Conservation (phyloP, 164 flowering plant genomes). For the Nymphaea colorata region DNA sequence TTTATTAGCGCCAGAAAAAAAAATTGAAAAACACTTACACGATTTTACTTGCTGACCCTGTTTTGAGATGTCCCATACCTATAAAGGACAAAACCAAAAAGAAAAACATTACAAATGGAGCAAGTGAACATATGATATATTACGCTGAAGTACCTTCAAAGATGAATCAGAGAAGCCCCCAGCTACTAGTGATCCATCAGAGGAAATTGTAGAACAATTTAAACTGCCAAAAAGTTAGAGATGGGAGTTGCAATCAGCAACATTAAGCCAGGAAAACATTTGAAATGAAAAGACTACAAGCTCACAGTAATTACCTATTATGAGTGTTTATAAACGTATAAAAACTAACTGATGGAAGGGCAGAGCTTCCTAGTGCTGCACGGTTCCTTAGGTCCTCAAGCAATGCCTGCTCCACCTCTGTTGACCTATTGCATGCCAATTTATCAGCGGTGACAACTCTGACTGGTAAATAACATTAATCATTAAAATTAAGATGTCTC, state of each 20-base stretch:
- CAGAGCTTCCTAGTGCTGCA: slow-evolving; percentile 69
- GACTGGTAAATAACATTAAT: too few species aligned
- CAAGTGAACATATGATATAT: not conserved
- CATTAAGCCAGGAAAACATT: not conserved
- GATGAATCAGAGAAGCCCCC: slow-evolving; percentile 99
- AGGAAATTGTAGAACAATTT: slow-evolving; percentile 85
- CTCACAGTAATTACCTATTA: slow-evolving; percentile 41
- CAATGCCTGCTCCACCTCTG: slow-evolving; percentile 72
- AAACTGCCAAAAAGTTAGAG: slow-evolving; percentile 30
- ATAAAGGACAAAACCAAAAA: slow-evolving; percentile 2
- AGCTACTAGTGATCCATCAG: slow-evolving; percentile 94
- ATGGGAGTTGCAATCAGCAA: slow-evolving; percentile 6
- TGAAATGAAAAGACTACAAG: not conserved
- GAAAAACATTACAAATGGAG: slow-evolving; percentile 1
- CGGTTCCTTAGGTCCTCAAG: slow-evolving; percentile 94
- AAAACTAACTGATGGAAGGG: slow-evolving; percentile 88
- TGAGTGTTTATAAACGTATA: slow-evolving; percentile 90
- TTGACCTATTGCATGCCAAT: slow-evolving; percentile 26
- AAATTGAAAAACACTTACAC: not conserved
- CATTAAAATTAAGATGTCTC: too few species aligned
- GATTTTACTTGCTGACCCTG: slow-evolving; percentile 49
- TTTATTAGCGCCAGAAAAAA: not conserved
- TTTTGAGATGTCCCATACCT: slow-evolving; percentile 99
- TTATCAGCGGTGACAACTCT: too few species aligned
- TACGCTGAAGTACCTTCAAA: slow-evolving; percentile 47